phyloP scores from a whole-genome alignment of 768 basidiomycete species.

The Boletus subparvulus region DNA sequence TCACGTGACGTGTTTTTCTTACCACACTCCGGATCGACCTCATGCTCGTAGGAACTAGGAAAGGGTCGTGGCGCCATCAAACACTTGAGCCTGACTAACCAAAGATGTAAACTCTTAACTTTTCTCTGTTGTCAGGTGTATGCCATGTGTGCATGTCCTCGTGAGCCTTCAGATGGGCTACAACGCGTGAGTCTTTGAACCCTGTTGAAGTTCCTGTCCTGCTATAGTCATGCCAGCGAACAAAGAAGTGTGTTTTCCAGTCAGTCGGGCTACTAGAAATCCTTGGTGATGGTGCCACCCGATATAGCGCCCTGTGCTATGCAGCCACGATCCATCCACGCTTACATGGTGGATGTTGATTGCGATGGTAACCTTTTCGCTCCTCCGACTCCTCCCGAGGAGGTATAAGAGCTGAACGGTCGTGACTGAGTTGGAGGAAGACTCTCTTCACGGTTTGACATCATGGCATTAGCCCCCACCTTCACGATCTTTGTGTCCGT shows the following conservation, averaged over 20 bases:
- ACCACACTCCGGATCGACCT: neutral
- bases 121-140: conserved; percentile 12
- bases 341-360: conserved; percentile 11
- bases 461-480: conserved; percentile 11
- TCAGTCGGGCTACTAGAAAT: conserved; percentile 4
- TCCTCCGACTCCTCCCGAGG: neutral
- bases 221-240: conserved; percentile 10
- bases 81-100: conserved; percentile 6
- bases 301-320: conserved; percentile 13
- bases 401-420: conserved; percentile 19
- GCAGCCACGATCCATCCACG: neutral
- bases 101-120: neutral
- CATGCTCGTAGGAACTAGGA: conserved; percentile 5
- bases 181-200: neutral
- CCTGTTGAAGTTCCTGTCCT: neutral
- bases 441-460: neutral
- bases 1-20: conserved; percentile 17
- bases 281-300: conserved; percentile 5
- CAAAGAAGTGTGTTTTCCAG: neutral
- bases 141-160: conserved; percentile 12
- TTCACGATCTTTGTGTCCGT: conserved; percentile 1
- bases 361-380: neutral
- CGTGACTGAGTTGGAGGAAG: neutral
- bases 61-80: neutral
- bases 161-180: conserved; percentile 1